Conservation (phyloP, 83 land plant species). For the Thuja plicata region DNA sequence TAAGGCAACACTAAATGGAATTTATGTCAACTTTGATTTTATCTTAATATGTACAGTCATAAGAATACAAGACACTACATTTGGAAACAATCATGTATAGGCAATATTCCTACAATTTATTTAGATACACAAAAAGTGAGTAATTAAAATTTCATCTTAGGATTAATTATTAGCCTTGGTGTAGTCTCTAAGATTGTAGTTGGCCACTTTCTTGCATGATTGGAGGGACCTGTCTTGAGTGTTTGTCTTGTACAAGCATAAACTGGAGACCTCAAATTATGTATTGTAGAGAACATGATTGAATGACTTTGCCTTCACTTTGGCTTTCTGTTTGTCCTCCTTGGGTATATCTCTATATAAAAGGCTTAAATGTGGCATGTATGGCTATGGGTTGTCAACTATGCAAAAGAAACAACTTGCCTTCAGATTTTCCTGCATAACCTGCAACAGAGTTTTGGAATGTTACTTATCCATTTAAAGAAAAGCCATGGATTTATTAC, state of each 20-base stretch:
- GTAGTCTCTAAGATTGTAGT: constrained; percentile 30
- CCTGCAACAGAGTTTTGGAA: constrained; percentile 38
- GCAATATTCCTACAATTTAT: neutral
- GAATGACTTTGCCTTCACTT: constrained; percentile 37
- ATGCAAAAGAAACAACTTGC: constrained; percentile 37
- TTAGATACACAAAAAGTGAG: neutral
- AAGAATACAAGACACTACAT: too few species aligned
- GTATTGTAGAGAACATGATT: constrained; percentile 36
- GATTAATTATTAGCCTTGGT: neutral
- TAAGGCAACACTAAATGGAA: neutral
- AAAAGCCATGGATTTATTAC: too few species aligned
- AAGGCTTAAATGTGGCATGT: constrained; percentile 91
- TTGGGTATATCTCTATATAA: constrained; percentile 65
- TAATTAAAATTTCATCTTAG: neutral
- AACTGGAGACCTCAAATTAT: constrained; percentile 47
- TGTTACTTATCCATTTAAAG: neutral
- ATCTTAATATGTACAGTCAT: neutral
- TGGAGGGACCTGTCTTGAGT: constrained; percentile 56
- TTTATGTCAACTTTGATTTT: neutral
- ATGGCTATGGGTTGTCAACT: constrained; percentile 38
- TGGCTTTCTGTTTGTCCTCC: constrained; percentile 66
- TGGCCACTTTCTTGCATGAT: constrained; percentile 73
- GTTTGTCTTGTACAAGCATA: constrained; percentile 67
- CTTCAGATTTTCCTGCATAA: constrained; percentile 47
- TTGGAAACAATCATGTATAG: neutral